A percentile compares a stretch with the other conserved stretches of the same genome.
Evolutionary conservation across 805 yeast genomes (phyloP).

Genomic region (Diddensiella transvaalensis): DNA sequence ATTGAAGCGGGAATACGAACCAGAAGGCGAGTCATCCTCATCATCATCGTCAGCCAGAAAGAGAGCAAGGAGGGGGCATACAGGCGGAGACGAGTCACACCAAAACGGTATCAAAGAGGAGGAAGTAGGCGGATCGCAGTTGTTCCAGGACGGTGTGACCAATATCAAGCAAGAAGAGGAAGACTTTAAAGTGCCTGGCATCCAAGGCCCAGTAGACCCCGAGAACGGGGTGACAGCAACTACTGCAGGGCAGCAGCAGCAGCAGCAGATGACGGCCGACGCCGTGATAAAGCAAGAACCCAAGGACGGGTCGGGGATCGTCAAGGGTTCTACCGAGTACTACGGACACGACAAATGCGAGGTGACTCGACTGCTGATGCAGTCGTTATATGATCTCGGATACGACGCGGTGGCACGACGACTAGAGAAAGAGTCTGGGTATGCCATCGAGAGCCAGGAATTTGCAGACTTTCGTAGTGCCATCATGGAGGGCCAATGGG

Average conservation of each 20-base stretch:
- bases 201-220: background rate
- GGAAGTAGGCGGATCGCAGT: background rate
- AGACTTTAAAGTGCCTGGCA: background rate
- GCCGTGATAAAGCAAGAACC: background rate
- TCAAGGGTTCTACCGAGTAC: slow-evolving; percentile 11
- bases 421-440: slow-evolving; percentile 39
- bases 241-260: background rate
- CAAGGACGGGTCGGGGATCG: background rate
- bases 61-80: background rate
- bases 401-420: slow-evolving; percentile 38
- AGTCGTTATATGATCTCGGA: slow-evolving; percentile 49
- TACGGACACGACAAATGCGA: slow-evolving; percentile 35
- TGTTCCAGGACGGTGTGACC: too few species aligned
- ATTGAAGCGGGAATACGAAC: background rate
- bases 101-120: background rate
- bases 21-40: too few species aligned
- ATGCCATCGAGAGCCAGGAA: slow-evolving; percentile 38
- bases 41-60: too few species aligned
- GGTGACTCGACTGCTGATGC: slow-evolving; percentile 48
- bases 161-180: background rate
- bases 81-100: background rate
- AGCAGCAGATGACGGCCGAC: background rate
- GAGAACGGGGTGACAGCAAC: background rate
- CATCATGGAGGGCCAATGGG: slow-evolving; percentile 43
- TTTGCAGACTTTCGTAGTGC: slow-evolving; percentile 40